A percentile compares a stretch with the other conserved stretches of the same genome.
phyloP scores from a whole-genome alignment of 2,329 filamentous ascomycete genomes.

The Bipolaris zeicola region DNA sequence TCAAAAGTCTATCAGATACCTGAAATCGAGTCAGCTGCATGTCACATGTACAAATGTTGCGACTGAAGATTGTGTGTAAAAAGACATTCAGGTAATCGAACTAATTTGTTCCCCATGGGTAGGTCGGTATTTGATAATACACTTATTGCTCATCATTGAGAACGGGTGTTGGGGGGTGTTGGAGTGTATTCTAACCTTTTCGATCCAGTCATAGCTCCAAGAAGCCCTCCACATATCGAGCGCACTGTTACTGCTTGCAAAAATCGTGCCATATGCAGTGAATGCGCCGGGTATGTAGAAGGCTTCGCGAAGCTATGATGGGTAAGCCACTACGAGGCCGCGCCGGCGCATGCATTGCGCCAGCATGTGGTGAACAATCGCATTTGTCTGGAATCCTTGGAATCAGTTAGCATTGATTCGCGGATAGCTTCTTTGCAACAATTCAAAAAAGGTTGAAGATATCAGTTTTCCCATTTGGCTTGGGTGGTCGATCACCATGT shows the following conservation, averaged over 20 bases:
- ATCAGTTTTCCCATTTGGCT: constrained; percentile 50
- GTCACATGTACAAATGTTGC: neutral
- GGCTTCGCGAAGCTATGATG: constrained; percentile 6
- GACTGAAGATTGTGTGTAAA: constrained; percentile 8
- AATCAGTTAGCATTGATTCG: constrained; percentile 27
- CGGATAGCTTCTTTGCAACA: constrained; percentile 6
- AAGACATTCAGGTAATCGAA: constrained; percentile 48
- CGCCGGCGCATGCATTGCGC: neutral
- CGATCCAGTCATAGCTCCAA: constrained; percentile 19
- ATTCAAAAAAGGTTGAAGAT: constrained; percentile 15
- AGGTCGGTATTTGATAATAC: constrained; percentile 51
- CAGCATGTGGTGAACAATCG: neutral
- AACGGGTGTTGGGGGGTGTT: neutral
- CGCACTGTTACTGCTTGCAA: neutral
- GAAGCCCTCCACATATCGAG: constrained; percentile 9
- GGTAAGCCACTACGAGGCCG: neutral
- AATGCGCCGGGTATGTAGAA: neutral
- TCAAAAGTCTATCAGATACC: neutral
- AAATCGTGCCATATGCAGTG: constrained; percentile 6
- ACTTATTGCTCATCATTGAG: constrained; percentile 45
- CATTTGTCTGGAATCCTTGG: constrained; percentile 3
- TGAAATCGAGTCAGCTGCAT: constrained; percentile 22
- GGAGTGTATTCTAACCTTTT: constrained; percentile 25
- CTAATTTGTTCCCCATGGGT: constrained; percentile 45
- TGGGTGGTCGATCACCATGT: constrained; percentile 49